phyloP scores from a whole-genome alignment of 768 basidiomycete genomes.

The Leucosporidium yakuticum region DNA sequence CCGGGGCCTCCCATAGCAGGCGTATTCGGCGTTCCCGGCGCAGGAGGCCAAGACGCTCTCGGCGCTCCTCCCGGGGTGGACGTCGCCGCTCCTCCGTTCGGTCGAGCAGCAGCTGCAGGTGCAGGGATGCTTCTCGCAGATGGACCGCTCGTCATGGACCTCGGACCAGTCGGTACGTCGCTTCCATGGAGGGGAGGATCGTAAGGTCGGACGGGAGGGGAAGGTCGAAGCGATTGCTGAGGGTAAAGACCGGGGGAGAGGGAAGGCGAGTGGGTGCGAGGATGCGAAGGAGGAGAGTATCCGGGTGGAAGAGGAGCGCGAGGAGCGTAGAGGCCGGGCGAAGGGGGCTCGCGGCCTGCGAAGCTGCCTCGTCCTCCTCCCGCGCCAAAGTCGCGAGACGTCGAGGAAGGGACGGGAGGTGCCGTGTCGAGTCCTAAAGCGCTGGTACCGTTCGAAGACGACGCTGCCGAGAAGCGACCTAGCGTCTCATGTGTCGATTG shows the following conservation, averaged over 20 bases:
- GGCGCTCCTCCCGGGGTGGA: no score
- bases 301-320: not conserved
- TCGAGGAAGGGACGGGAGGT: not conserved
- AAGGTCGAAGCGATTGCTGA: not conserved
- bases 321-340: not conserved
- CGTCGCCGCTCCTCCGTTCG: no score
- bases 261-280: not conserved
- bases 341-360: not conserved
- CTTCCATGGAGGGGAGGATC: not conserved
- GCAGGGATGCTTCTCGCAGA: no score
- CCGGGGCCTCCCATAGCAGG: no score
- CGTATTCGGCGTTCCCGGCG: no score
- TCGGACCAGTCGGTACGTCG: not conserved
- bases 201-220: not conserved
- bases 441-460: not conserved
- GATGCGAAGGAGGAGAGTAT: not conserved
- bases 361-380: no score
- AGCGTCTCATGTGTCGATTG: not conserved
- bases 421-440: slow-evolving; percentile 6
- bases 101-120: no score
- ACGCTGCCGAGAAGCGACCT: not conserved
- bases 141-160: not conserved
- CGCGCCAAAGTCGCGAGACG: not conserved
- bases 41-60: no score
- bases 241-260: not conserved